These are phyloP conservation scores for Licmophora abbreviata DNA, from an alignment of 108 stramenopile genomes.

Conservation along the genomic window DNA sequence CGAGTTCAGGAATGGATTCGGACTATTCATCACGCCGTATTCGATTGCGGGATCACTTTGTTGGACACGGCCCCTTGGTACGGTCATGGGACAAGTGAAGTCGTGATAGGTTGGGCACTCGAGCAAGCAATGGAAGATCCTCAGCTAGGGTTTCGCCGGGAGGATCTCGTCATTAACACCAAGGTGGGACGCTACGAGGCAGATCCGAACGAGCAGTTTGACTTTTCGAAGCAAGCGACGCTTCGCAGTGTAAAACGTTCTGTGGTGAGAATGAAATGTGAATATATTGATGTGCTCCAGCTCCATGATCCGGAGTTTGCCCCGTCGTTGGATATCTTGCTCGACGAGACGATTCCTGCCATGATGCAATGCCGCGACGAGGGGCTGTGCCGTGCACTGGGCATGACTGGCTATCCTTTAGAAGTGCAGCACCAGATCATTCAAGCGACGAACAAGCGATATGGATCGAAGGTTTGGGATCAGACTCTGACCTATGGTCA, in stretches of 20 bases:
- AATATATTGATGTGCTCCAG: slow-evolving; percentile 81
- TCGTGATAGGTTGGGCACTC: slow-evolving; percentile 72
- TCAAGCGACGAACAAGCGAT: slow-evolving; percentile 33
- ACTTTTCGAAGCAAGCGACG: slow-evolving; percentile 72
- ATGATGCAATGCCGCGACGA: slow-evolving; percentile 48
- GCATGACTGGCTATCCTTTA: slow-evolving; percentile 88
- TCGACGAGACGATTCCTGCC: slow-evolving; percentile 73
- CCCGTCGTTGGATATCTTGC: slow-evolving; percentile 47
- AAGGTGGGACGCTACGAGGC: slow-evolving; percentile 82
- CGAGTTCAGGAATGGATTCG: slow-evolving; percentile 68
- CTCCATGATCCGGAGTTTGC: slow-evolving; percentile 91
- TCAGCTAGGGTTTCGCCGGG: slow-evolving; percentile 16
- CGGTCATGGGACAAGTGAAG: slow-evolving; percentile 78
- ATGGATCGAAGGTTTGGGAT: slow-evolving; percentile 50
- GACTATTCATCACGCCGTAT: slow-evolving; percentile 63
- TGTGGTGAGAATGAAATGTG: slow-evolving; percentile 57
- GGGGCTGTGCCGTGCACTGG: slow-evolving; percentile 69
- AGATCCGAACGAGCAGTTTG: slow-evolving; percentile 72
- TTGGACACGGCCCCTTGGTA: slow-evolving; percentile 91
- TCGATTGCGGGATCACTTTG: slow-evolving; percentile 53
- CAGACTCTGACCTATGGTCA: slow-evolving; percentile 82
- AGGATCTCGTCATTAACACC: slow-evolving; percentile 55
- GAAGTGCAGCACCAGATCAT: slow-evolving; percentile 76
- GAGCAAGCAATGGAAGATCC: slow-evolving; percentile 18
- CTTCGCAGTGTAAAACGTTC: slow-evolving; percentile 60